Base-by-base conservation (phyloP, 2,329 filamentous ascomycete species). In the Colletotrichum caudatum region DNA sequence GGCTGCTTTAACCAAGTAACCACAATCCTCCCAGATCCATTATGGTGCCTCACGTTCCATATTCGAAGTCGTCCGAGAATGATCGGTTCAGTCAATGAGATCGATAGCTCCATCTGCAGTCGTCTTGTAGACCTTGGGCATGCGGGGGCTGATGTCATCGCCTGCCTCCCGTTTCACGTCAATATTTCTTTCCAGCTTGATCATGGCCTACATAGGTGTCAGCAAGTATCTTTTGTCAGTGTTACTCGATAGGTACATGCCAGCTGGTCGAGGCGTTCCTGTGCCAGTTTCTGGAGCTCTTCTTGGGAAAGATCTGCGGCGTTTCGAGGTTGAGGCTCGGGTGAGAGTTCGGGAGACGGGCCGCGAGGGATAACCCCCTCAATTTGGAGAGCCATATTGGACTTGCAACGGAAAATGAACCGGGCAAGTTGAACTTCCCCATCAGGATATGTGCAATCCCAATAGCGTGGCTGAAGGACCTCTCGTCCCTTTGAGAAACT, bases 61-160 rank as follows among this genome's bases (percentile, higher is more conserved):
- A 1, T 14, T 5, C 2, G 23, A 12, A 23, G 54, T 39, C 20
- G 7, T 50, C 8, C 26, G 14, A 62, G 3, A 14, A 5, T 4
- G 14, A 53, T 4, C 1, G 1, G 0, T 6, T 63, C 33, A 67
- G 20, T 63, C 64, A 0, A 44, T 54, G 1, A 71, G 35, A 11
- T 71, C 69, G 2, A 68, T 63, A 1, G n/a, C 29, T 18, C 46
- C 69, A 16, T 59, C 29, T 4, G 1, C 12, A 16, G 63, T 46
- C 0, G 7, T 23, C 64, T 63, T 71, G 69, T 63, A 71, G 29
- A 68, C 20, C 33, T 71, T 71, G n/a, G 53, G 20, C 2, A 23
- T 59, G 5, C 58, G 64, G 14, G 2, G 1, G 20, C 59, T 39
- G n/a, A n/a, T 8, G 1, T 68, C 51, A 7, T 5, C 44, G 1